Conservation (phyloP, 2,329 filamentous ascomycete genomes). For the Cladosporium oxysporum region DNA sequence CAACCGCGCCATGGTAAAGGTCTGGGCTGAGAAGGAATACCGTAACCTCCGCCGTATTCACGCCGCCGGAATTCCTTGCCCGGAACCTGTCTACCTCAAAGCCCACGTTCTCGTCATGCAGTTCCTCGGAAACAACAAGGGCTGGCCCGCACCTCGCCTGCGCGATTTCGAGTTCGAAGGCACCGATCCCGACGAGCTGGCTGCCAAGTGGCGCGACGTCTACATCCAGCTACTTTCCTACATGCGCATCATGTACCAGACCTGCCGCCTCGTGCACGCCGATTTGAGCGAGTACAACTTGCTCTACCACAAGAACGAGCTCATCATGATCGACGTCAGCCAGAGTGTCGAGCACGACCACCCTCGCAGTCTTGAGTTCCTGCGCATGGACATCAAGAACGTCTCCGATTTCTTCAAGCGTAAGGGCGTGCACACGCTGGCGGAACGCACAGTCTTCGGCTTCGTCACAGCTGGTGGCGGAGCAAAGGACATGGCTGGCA, state of each 20-base stretch:
- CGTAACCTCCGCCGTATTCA: slow-evolving; percentile 86
- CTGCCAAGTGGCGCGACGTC: slow-evolving; percentile 71
- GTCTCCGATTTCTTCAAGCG: slow-evolving; percentile 88
- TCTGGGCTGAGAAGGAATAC: slow-evolving; percentile 99
- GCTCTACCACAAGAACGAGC: slow-evolving; percentile 76
- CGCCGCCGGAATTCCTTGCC: slow-evolving; percentile 81
- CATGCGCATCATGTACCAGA: slow-evolving; percentile 92
- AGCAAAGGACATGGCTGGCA: slow-evolving; percentile 58
- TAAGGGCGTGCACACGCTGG: slow-evolving; percentile 77
- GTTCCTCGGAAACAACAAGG: slow-evolving; percentile 84
- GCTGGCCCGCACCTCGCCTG: slow-evolving; percentile 83
- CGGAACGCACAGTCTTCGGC: slow-evolving; percentile 77
- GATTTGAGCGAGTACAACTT: slow-evolving; percentile 99
- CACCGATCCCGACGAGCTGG: slow-evolving; percentile 56
- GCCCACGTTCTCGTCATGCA: slow-evolving; percentile 95
- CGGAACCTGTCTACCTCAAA: slow-evolving; percentile 84
- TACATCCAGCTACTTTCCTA: slow-evolving; percentile 83
- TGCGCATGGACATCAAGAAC: slow-evolving; percentile 99
- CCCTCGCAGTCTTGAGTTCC: slow-evolving; percentile 85
- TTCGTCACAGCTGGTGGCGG: slow-evolving; percentile 72
- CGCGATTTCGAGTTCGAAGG: slow-evolving; percentile 77
- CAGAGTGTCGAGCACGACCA: slow-evolving; percentile 98
- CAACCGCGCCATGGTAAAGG: slow-evolving; percentile 94
- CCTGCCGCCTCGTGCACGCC: slow-evolving; percentile 88
- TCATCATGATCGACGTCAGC: slow-evolving; percentile 96